These are phyloP conservation scores for Ophiostoma ips DNA, from an alignment of 2,329 filamentous ascomycete genomes.

Conservation along the genomic window DNA sequence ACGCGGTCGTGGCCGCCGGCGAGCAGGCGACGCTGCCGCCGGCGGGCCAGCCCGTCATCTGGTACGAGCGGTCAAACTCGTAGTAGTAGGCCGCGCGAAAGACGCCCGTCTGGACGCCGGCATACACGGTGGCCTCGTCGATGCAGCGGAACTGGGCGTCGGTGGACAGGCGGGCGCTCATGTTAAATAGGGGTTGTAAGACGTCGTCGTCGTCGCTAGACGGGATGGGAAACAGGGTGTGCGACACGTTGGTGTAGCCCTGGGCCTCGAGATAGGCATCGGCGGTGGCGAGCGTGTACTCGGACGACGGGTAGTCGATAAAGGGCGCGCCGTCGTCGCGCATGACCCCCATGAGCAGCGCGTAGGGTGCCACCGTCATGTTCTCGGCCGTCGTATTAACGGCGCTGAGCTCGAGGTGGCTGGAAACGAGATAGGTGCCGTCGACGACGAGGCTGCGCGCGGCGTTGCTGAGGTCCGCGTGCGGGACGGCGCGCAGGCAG, in stretches of 20 bases:
- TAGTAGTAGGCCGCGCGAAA: slow-evolving; percentile 42
- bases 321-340: slow-evolving; percentile 43
- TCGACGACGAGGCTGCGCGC: slow-evolving; percentile 44
- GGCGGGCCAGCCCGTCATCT: slow-evolving; percentile 37
- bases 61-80: slow-evolving; percentile 43
- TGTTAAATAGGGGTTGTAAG: slow-evolving; percentile 41
- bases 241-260: slow-evolving; percentile 21
- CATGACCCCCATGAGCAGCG: slow-evolving; percentile 41
- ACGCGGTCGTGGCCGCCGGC: slow-evolving; percentile 22
- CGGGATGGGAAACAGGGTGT: slow-evolving; percentile 35
- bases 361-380: slow-evolving; percentile 35
- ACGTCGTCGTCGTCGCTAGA: slow-evolving; percentile 29
- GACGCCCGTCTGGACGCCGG: slow-evolving; percentile 28
- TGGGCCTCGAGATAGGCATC: slow-evolving; percentile 20
- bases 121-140: slow-evolving; percentile 42
- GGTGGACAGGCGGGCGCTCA: slow-evolving; percentile 38
- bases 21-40: slow-evolving; percentile 37
- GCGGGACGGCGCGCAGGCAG: slow-evolving; percentile 36
- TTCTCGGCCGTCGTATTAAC: slow-evolving; percentile 20
- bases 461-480: slow-evolving; percentile 25
- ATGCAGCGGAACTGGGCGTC: slow-evolving; percentile 46
- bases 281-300: slow-evolving; percentile 13
- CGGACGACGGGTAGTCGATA: slow-evolving; percentile 28
- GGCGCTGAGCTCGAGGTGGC: slow-evolving; percentile 32
- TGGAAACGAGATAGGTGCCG: slow-evolving; percentile 35